Conservation (phyloP, 176 grass and related monocot genomes). For the Oryza glaberrima region DNA sequence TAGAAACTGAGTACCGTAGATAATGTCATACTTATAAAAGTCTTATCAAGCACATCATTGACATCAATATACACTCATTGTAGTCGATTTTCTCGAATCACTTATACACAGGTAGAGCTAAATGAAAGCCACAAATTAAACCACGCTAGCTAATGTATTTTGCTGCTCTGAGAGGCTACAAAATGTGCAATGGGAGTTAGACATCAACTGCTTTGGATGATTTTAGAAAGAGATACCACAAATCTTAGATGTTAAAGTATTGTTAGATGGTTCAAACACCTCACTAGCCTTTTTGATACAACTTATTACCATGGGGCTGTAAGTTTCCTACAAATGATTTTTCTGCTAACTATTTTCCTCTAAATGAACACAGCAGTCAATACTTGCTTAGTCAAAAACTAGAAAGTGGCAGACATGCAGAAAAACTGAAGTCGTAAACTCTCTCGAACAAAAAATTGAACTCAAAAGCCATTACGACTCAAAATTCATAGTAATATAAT, state of each 20-base stretch:
- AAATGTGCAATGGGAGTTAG: background rate
- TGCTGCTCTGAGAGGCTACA: background rate
- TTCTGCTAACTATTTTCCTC: background rate
- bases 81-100: conserved; percentile 2
- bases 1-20: background rate
- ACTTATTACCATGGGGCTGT: background rate
- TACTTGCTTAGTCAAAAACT: conserved; percentile 25
- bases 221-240: background rate
- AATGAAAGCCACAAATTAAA: background rate
- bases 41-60: background rate
- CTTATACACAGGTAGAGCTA: background rate
- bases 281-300: background rate
- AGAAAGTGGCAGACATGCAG: background rate
- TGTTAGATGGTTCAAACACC: background rate
- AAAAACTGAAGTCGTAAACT: conserved; percentile 10
- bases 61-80: conserved; percentile 10
- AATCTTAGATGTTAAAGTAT: background rate
- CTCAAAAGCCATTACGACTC: conserved; percentile 11
- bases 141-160: background rate
- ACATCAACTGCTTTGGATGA: background rate
- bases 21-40: conserved; percentile 1
- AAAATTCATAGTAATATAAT: conserved; percentile 23
- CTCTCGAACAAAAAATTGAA: background rate
- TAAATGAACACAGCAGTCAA: background rate
- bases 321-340: background rate